These are phyloP conservation scores for Zanthoxylum bungeanum DNA, from an alignment of 345 rosid species.

Conservation along the genomic window DNA sequence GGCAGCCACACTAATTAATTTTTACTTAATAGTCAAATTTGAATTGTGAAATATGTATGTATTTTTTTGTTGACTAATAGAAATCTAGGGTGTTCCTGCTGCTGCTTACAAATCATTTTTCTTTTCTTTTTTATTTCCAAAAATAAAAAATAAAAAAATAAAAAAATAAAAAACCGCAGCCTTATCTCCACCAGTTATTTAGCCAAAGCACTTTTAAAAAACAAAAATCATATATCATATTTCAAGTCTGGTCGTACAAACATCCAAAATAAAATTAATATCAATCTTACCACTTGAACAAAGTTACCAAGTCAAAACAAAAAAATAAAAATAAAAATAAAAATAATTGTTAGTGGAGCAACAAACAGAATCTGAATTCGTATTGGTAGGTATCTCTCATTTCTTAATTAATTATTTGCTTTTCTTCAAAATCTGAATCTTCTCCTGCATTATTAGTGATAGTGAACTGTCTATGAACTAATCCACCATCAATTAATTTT, in stretches of 20 bases:
- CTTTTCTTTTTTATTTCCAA: too few relatives aligned
- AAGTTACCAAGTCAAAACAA: not conserved
- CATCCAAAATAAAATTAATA: not conserved
- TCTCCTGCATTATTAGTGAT: not conserved
- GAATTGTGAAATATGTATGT: not conserved
- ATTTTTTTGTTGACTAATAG: not conserved
- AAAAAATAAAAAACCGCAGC: not conserved
- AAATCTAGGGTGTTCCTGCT: not conserved
- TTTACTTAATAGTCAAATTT: too few relatives aligned
- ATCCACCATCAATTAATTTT: not conserved
- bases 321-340: not conserved
- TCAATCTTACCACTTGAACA: not conserved
- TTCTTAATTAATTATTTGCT: not conserved
- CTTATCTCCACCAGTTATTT: not conserved
- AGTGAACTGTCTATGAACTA: not conserved
- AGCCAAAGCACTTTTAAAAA: not conserved
- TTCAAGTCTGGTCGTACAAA: not conserved
- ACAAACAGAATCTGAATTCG: not conserved
- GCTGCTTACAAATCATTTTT: not conserved
- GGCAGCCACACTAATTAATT: not conserved
- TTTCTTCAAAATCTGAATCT: not conserved
- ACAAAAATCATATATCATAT: not conserved
- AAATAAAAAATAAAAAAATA: fast-evolving
- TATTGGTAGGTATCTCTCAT: not conserved
- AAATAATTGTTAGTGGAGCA: not conserved